A percentile compares a stretch with the other conserved stretches of the same genome.
Conservation (phyloP, 345 rosid genomes). For the Erysimum cheiranthoides region DNA sequence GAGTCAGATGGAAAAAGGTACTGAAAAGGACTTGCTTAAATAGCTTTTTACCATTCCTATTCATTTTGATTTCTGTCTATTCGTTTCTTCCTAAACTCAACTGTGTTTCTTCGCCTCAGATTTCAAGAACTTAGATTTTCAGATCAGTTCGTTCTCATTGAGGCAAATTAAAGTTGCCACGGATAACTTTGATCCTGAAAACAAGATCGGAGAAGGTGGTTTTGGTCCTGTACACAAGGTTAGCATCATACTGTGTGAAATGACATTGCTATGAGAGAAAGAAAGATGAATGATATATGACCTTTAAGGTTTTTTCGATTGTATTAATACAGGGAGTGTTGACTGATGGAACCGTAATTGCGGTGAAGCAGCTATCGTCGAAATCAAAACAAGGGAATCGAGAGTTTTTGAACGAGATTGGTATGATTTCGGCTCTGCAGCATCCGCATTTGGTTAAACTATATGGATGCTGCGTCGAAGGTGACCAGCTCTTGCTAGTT, state of each 20-base stretch:
- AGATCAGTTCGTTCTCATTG: constrained; percentile 55
- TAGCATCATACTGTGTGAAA: constrained; percentile 2
- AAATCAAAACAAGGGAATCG: constrained; percentile 68
- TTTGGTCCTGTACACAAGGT: constrained; percentile 78
- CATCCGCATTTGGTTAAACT: constrained; percentile 67
- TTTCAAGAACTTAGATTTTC: constrained; percentile 50
- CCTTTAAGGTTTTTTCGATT: not conserved
- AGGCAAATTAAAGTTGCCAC: constrained; percentile 63
- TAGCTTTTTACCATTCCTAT: not conserved
- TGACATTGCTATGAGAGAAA: constrained; percentile 1
- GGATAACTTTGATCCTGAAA: constrained; percentile 53
- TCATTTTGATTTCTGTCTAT: not conserved
- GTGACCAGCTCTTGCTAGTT: constrained; percentile 58
- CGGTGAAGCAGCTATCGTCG: constrained; percentile 61
- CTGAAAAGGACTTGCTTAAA: not conserved
- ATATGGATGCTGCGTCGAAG: constrained; percentile 63
- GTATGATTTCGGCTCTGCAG: constrained; percentile 64
- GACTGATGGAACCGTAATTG: constrained; percentile 60
- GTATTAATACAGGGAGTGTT: constrained; percentile 51
- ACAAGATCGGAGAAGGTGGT: constrained; percentile 78
- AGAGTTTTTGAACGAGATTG: constrained; percentile 65
- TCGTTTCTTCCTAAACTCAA: constrained; percentile 20
- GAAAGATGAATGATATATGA: not conserved
- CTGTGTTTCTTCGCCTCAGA: constrained; percentile 43
- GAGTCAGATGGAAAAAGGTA: constrained; percentile 51